phyloP scores from a whole-genome alignment of 116 monocot genomes.

The Papilionanthe hybrid region DNA sequence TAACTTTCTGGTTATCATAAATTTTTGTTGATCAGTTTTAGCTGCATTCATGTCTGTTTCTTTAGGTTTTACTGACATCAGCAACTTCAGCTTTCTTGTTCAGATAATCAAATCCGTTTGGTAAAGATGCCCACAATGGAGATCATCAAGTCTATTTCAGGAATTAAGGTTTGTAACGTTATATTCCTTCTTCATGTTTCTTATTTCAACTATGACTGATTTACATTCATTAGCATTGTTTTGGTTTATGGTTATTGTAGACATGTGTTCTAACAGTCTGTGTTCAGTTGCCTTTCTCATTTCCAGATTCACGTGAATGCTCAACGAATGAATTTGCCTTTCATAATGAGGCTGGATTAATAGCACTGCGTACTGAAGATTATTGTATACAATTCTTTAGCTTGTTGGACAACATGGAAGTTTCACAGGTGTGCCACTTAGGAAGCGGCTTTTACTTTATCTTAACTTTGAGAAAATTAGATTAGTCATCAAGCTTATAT shows the following conservation, averaged over 20 bases:
- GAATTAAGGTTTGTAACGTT: conserved; percentile 79
- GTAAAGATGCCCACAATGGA: conserved; percentile 92
- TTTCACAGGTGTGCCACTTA: conserved; percentile 57
- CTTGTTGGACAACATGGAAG: conserved; percentile 68
- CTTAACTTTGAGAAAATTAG: background rate
- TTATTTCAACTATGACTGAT: background rate
- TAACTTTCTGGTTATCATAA: background rate
- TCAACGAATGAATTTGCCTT: conserved; percentile 30
- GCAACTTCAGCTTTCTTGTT: conserved; percentile 77
- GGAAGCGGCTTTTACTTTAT: background rate
- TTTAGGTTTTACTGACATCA: conserved; percentile 6
- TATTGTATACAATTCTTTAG: conserved; percentile 84
- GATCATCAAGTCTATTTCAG: conserved; percentile 68
- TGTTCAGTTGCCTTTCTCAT: conserved; percentile 73
- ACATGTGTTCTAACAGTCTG: conserved; percentile 8
- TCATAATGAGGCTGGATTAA: conserved; percentile 47
- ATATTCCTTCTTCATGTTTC: background rate
- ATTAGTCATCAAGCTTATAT: background rate
- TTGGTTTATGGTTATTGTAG: background rate
- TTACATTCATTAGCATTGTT: background rate
- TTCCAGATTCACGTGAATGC: conserved; percentile 37
- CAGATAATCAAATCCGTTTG: conserved; percentile 81
- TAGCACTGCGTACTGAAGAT: conserved; percentile 58
- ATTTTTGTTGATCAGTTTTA: background rate
- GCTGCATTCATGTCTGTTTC: background rate